Conservation (phyloP, 441 rosid species). For the Sinapis alba region DNA sequence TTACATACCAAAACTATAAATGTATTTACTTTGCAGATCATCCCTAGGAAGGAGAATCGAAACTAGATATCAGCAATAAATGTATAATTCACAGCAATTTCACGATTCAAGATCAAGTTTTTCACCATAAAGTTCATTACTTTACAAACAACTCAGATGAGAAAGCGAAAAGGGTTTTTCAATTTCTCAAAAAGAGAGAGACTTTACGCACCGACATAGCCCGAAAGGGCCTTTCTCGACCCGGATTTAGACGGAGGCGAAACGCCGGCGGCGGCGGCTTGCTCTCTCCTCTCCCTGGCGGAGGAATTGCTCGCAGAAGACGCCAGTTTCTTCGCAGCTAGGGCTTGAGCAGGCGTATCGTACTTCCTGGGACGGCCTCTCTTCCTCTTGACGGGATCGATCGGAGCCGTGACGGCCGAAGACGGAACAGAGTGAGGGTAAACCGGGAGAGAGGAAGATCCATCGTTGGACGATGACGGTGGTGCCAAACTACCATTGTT, state of each 20-base stretch:
- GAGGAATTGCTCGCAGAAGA: slow-evolving; percentile 45
- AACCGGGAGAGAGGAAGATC: slow-evolving; percentile 27
- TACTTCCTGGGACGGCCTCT: slow-evolving; percentile 91
- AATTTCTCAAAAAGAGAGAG: background rate
- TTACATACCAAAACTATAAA: background rate
- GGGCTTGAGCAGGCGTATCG: slow-evolving; percentile 79
- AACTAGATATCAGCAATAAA: background rate
- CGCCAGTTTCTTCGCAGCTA: slow-evolving; percentile 78
- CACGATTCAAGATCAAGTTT: background rate
- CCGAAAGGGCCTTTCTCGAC: slow-evolving; percentile 48
- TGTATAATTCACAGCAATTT: background rate
- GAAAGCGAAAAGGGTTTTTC: slow-evolving; percentile 21
- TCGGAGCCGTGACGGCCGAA: slow-evolving; percentile 58
- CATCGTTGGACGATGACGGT: slow-evolving; percentile 23
- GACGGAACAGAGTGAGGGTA: slow-evolving; percentile 73
- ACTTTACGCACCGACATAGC: slow-evolving; percentile 52
- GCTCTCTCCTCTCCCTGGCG: slow-evolving; percentile 49
- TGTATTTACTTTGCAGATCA: background rate
- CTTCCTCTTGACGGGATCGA: slow-evolving; percentile 65
- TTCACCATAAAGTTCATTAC: background rate
- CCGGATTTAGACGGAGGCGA: slow-evolving; percentile 44
- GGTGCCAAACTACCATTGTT: slow-evolving; percentile 27
- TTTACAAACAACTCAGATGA: slow-evolving; percentile 1
- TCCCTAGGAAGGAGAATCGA: background rate
- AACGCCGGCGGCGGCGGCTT: slow-evolving; percentile 44